Percentiles rank a stretch among this genome's conserved stretches.
phyloP scores from a whole-genome alignment of 2,329 filamentous ascomycete genomes.

The Aureobasidium sp. region DNA sequence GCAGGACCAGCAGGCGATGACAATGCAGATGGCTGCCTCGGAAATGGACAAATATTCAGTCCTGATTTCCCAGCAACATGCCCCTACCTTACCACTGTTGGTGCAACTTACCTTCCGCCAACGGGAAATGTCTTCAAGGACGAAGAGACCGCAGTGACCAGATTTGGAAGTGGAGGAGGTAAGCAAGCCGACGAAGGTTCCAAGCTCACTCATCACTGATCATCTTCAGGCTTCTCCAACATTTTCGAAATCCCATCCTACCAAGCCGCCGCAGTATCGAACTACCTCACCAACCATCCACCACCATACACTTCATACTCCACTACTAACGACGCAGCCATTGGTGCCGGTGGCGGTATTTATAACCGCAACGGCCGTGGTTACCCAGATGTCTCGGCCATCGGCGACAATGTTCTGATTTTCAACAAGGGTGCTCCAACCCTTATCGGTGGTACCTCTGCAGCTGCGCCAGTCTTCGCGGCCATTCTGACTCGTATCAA shows the following conservation, averaged over 20 bases:
- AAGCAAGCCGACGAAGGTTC: background rate
- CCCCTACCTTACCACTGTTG: constrained; percentile 40
- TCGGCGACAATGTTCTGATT: constrained; percentile 16
- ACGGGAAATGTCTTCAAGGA: constrained; percentile 26
- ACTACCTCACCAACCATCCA: constrained; percentile 28
- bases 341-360: constrained; percentile 21
- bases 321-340: constrained; percentile 18
- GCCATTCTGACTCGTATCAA: constrained; percentile 26
- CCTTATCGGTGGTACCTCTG: constrained; percentile 24
- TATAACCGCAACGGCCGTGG: constrained; percentile 26
- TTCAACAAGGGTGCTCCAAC: constrained; percentile 19
- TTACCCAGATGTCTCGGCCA: constrained; percentile 24
- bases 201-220: background rate
- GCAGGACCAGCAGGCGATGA: constrained; percentile 42
- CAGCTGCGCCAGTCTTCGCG: constrained; percentile 24
- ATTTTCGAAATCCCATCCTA: constrained; percentile 30
- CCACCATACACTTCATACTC: constrained; percentile 24
- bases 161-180: constrained; percentile 36
- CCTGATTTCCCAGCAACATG: constrained; percentile 42
- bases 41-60: constrained; percentile 38
- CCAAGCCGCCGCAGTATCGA: constrained; percentile 32
- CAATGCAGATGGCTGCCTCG: constrained; percentile 34
- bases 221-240: constrained; percentile 26
- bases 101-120: constrained; percentile 32
- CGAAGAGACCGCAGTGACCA: constrained; percentile 34